Evolutionary conservation across 768 basidiomycete species (phyloP).

Genomic region (Leccinum uliginosum): DNA sequence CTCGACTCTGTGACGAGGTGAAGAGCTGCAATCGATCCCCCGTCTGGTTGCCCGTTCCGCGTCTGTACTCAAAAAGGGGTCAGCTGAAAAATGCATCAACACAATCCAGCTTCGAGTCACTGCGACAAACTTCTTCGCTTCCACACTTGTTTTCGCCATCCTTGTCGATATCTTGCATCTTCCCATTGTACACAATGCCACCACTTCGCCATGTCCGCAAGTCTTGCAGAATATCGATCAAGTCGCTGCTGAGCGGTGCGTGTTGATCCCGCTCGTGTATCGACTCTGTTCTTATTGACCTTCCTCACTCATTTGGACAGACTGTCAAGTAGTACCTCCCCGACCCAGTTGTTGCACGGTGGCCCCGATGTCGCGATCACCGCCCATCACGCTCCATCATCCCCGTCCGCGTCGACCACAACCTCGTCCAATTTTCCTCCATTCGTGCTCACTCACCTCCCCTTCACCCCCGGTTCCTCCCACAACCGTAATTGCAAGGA

Average conservation of each 20-base stretch:
- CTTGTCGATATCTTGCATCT: background rate
- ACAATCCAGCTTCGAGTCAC: background rate
- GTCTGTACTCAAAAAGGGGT: constrained; percentile 31
- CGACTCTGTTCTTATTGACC: constrained; percentile 27
- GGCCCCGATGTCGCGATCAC: constrained; percentile 12
- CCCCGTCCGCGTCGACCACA: constrained; percentile 16
- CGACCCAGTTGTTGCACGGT: constrained; percentile 20
- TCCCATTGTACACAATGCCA: constrained; percentile 24
- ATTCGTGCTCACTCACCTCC: constrained; percentile 22
- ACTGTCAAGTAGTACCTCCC: constrained; percentile 20
- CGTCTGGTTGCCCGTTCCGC: constrained; percentile 17
- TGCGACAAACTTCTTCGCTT: background rate
- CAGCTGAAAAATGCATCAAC: constrained; percentile 4
- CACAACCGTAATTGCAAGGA: constrained; percentile 38
- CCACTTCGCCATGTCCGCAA: constrained; percentile 34
- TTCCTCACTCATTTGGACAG: constrained; percentile 34
- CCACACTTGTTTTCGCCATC: background rate
- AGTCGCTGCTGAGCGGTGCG: constrained; percentile 34
- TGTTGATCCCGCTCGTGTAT: constrained; percentile 18
- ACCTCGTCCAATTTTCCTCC: constrained; percentile 16
- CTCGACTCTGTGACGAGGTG: constrained; percentile 40
- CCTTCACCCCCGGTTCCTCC: constrained; percentile 32
- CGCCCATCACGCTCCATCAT: constrained; percentile 1
- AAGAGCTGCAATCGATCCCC: constrained; percentile 24
- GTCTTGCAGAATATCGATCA: constrained; percentile 43